These are phyloP conservation scores for Blepharisma stoltei DNA, from an alignment of 73 alveolate species.

Conservation along the genomic window DNA sequence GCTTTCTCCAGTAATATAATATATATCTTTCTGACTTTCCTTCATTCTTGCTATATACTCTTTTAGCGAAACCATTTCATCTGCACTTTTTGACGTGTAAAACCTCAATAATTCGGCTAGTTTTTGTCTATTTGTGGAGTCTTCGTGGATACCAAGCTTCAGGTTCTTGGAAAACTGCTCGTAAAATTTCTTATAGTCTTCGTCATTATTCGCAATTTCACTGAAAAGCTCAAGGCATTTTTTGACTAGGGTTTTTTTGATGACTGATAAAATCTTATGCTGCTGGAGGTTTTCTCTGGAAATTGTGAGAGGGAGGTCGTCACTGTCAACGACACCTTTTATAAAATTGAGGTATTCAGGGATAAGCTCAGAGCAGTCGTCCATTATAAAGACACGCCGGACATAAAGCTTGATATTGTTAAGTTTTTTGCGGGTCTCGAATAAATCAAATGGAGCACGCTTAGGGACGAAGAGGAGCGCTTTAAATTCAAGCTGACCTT, in stretches of 20 bases:
- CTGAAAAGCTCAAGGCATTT: conserved; percentile 98
- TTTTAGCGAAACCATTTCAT: conserved; percentile 94
- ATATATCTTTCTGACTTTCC: conserved; percentile 98
- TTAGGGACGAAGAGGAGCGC: conserved; percentile 99
- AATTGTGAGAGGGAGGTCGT: conserved; percentile 98
- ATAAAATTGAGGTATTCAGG: conserved; percentile 99
- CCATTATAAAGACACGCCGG: conserved; percentile 99
- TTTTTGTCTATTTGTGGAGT: conserved; percentile 96
- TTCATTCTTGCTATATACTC: conserved; percentile 97
- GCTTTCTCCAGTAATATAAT: conserved; percentile 98
- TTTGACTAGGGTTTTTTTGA: conserved; percentile 98
- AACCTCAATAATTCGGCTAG: conserved; percentile 95
- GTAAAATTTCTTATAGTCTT: conserved; percentile 98
- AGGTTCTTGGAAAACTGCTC: conserved; percentile 98
- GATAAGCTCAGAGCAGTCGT: conserved; percentile 99
- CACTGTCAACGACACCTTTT: conserved; percentile 99
- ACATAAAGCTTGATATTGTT: conserved; percentile 97
- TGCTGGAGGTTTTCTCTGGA: conserved; percentile 99
- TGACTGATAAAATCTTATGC: conserved; percentile 98
- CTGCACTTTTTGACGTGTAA: conserved; percentile 97
- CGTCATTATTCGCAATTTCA: conserved; percentile 97
- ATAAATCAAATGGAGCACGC: conserved; percentile 99
- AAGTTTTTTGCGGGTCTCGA: conserved; percentile 99
- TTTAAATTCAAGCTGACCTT: conserved; percentile 98
- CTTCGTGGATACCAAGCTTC: conserved; percentile 99